phyloP scores from a whole-genome alignment of 192 early-diverging fungal species.

The Pilobolus umbonatus region DNA sequence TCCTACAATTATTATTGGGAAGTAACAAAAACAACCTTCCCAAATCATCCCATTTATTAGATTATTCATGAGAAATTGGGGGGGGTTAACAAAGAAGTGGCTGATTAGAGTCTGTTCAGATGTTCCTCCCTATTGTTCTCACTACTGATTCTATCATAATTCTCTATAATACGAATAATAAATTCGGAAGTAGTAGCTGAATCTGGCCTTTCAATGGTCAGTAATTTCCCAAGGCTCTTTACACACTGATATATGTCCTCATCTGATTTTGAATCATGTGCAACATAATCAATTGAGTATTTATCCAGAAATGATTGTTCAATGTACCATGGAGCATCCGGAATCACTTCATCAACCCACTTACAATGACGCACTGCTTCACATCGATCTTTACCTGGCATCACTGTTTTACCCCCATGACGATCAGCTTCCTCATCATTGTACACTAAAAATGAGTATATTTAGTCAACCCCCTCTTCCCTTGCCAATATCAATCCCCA shows the following conservation, averaged over 20 bases:
- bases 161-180: conserved; percentile 79
- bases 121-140: too few species aligned
- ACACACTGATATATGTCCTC: conserved; percentile 78
- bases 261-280: conserved; percentile 78
- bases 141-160: too few species aligned
- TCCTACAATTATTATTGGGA: too few species aligned
- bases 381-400: conserved; percentile 71
- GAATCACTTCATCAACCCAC: conserved; percentile 81
- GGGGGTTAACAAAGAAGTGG: too few species aligned
- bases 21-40: too few species aligned
- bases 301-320: conserved; percentile 70
- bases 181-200: conserved; percentile 77
- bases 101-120: too few species aligned
- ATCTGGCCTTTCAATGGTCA: conserved; percentile 73
- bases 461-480: too few species aligned
- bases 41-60: too few species aligned
- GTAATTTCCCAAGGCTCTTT: conserved; percentile 63
- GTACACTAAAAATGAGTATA: conserved; percentile 42
- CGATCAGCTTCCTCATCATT: conserved; percentile 69
- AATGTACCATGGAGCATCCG: conserved; percentile 73
- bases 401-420: conserved; percentile 78
- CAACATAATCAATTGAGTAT: conserved; percentile 78
- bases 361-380: conserved; percentile 77
- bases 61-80: too few species aligned
- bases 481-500: neutral